Evolutionary conservation across 495 filamentous ascomycete species (phyloP), one percentile per base, ranked within the genome.

Genomic region (Talaromyces liani): DNA sequence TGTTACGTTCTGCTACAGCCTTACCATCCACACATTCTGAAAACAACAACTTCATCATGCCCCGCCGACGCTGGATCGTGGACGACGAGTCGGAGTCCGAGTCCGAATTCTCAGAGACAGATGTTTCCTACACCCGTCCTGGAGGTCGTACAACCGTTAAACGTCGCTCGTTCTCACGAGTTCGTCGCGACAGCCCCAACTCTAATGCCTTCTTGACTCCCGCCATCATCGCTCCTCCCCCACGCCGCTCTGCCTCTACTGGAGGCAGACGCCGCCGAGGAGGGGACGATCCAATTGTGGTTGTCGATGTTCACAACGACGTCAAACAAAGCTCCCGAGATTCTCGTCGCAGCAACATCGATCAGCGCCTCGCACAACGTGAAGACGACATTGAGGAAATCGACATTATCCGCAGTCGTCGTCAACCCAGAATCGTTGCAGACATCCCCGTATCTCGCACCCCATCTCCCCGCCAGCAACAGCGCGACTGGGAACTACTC

Each of bases 181-280:
- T 65, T 31, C 78, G 72, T 27, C 60, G 53, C 29, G 59, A 47
- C 16, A 67, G 60, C 47, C 71, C 72, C 6, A 70, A 71, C 45
- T 68, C 61, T 61, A 70, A 61, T 31, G 47, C 66, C 64, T 69
- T 68, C 54, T 63, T 71, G 41, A 59, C 61, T 33, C 64, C 75
- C 58, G 41, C 62, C 8, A 31, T 70, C 8, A 68, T 72, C 51
- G 65, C 67, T 22, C 56, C 67, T 24, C 71, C 70, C 41, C 58
- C 77, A 3, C 70, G 72, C 33, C 76, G 78, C 2, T 80, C 78
- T 2, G 68, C 72, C 8, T 80, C 78, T 7, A 79, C 75, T 1
- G 77, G 78, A 33, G 69, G 65, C 18, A 69, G 73, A n/a, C 76
- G 77, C 16, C 67, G 68, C n/a, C 24, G 39, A 4, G 67, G 65